Evolutionary conservation across 2,329 filamentous ascomycete species (phyloP), one percentile per base, ranked within the genome.

Genomic region (Stachybotrys elegans): DNA sequence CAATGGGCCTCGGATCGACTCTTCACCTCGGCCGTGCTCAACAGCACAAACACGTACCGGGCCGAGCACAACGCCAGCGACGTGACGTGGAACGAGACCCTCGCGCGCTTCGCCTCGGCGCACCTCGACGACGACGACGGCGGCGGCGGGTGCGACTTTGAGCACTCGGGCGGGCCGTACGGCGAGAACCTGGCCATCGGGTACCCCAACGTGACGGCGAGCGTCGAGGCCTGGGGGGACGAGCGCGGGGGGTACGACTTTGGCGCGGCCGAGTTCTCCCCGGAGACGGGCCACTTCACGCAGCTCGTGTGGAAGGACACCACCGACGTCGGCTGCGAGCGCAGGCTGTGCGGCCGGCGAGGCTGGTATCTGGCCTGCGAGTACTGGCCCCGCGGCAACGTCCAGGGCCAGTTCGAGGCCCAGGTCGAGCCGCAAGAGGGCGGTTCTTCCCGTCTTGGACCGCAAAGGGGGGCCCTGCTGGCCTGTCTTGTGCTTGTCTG

Each of bases 111-210:
- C 48, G 82, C 84, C 0, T 48, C 53, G 4, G 55, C 66, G 2
- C 87, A 78, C 54, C 66, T 78, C 14, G 52, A 55, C 39, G 52
- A 55, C 35, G 56, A 51, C 45, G 52, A 57, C 47, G 52, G 55
- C 39, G 52, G 54, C 35, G 56, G 51, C 45, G 52, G 57, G 46
- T 78, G 76, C 61, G 55, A 58, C 3, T 79, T 82, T 50, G 57
- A 64, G 42, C 81, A 84, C 64, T 78, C 69, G 49, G 73, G 73
- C 43, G 81, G 82, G 0, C 78, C 82, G 0, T 82, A 81, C 49
- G 86, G 86, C 55, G 86, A 91, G 66, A 91, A 90, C 62, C 73
- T 91, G 4, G 84, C 84, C 7, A 70, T 80, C 5, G 85, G 84
- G 4, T 88, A 81, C 58, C 49, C 68, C 0, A 81, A 84, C 55